Evolutionary conservation across 345 rosid species (phyloP).

Genomic region (Cardamine occulta): DNA sequence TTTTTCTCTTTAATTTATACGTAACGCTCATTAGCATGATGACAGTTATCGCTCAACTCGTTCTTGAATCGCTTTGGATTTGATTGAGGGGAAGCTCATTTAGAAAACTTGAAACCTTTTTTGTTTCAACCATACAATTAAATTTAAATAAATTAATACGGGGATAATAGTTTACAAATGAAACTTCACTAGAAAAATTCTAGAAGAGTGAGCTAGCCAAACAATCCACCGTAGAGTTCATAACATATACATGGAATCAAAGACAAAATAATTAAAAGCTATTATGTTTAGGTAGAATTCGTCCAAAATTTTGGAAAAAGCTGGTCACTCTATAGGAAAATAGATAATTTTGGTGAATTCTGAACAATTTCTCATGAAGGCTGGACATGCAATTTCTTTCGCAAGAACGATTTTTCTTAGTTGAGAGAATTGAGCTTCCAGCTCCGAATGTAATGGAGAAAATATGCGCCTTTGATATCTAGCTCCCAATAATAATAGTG

Average conservation of each 20-base stretch:
- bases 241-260: neutral
- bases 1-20: neutral
- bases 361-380: neutral
- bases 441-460: neutral
- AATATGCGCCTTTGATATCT: neutral
- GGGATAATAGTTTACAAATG: neutral
- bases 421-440: neutral
- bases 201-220: neutral
- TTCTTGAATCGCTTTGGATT: slow-evolving; percentile 6
- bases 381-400: neutral
- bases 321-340: neutral
- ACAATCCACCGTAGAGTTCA: neutral
- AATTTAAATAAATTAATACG: neutral
- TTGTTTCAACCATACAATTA: neutral
- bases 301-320: neutral
- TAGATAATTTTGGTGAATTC: neutral
- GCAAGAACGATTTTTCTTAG: neutral
- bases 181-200: neutral
- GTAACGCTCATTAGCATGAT: slow-evolving; percentile 21
- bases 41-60: slow-evolving; percentile 13
- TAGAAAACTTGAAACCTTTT: neutral
- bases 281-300: neutral
- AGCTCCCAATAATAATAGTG: neutral
- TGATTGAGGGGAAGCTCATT: neutral
- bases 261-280: neutral